Conservation (phyloP, 371 early-diverging fungal genomes). For the Mucor saturninus region DNA sequence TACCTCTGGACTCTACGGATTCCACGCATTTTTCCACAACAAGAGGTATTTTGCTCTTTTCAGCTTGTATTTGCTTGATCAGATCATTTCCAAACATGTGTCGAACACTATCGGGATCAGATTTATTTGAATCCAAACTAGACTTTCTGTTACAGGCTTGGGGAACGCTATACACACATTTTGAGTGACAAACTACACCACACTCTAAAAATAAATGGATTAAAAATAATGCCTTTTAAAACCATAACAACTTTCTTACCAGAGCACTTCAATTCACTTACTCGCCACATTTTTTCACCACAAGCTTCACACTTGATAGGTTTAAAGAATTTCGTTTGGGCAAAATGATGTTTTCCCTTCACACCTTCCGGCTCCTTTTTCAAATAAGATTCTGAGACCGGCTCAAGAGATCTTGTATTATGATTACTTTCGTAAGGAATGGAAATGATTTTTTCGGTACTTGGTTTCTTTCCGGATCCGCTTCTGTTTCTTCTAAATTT, state of each 20-base stretch:
- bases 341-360: constrained; percentile 60
- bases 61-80: constrained; percentile 40
- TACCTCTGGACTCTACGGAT: constrained; percentile 15
- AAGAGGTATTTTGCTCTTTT: constrained; percentile 61
- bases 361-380: constrained; percentile 16
- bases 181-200: constrained; percentile 40
- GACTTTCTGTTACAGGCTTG: constrained; percentile 32
- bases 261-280: constrained; percentile 78
- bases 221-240: too few relatives aligned
- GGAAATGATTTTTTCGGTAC: constrained; percentile 27
- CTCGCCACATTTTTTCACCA: constrained; percentile 86
- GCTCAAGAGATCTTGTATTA: constrained; percentile 21
- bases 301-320: constrained; percentile 85
- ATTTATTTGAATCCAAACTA: constrained; percentile 17
- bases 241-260: constrained; percentile 37
- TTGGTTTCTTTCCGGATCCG: constrained; percentile 23
- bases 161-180: constrained; percentile 42
- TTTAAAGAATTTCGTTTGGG: constrained; percentile 63
- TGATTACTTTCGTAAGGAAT: constrained; percentile 35
- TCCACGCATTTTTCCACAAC: constrained; percentile 73
- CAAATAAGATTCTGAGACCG: constrained; percentile 20
- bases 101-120: constrained; percentile 11
- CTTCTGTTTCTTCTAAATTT: constrained; percentile 49
- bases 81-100: constrained; percentile 47
- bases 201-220: constrained; percentile 30